Base-by-base conservation (phyloP, 73 alveolate genomes). In the Symbiodinium natans region DNA sequence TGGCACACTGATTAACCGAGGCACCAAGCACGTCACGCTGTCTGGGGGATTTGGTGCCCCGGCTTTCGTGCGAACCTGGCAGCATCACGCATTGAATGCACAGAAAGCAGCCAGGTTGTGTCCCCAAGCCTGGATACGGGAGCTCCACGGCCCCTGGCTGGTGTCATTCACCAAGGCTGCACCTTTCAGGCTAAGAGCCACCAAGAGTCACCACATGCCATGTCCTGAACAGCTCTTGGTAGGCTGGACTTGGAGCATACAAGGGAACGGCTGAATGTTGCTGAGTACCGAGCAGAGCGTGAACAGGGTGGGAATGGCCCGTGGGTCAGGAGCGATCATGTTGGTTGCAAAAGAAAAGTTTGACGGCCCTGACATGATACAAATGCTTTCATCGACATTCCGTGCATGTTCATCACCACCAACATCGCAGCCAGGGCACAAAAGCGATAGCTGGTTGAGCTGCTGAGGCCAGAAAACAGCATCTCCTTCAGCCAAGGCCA, bases 131-230 rank as follows among this genome's bases (percentile, higher is more conserved):
- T 63, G n/a, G 33, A 82, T 59, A 25, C 54, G 39, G 29, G 75
- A 34, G 97, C 97, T 73, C 97, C 97, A 90, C 15, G 86, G 89
- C 54, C 97, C 97, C n/a, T 42, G 88, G 39, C 88, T 89, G 2
- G 36, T 63, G 36, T 31, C 80, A 63, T 63, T 63, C 38, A 63
- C 3, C 29, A 25, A n/a, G 80, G 80, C 80, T 4, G 38, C 80
- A 63, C 80, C 80, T 63, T 63, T 11, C 71, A 21, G n/a, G n/a
- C n/a, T n/a, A n/a, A n/a, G n/a, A n/a, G n/a, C n/a, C n/a, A n/a
- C n/a, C n/a, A n/a, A n/a, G n/a, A n/a, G n/a, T n/a, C n/a, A n/a
- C n/a, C n/a, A n/a, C n/a, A n/a, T n/a, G n/a, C n/a, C n/a, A n/a
- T n/a, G n/a, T n/a, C n/a, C n/a, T n/a, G n/a, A n/a, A n/a, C n/a